A percentile compares a stretch with the other conserved stretches of the same genome.
Conservation (phyloP, 2,329 filamentous ascomycete species). For the Trichoderma sp. region DNA sequence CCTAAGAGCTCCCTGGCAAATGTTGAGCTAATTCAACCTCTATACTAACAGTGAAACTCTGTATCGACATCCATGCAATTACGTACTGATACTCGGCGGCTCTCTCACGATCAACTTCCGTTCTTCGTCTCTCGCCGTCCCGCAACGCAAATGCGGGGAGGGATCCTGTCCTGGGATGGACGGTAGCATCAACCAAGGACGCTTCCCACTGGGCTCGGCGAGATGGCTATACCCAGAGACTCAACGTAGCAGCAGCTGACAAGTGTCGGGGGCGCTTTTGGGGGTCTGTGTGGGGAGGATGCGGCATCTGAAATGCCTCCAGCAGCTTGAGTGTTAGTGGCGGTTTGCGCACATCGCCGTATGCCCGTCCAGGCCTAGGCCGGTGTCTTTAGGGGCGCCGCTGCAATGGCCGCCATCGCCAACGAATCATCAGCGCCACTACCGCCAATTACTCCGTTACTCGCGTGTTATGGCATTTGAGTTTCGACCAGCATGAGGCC, state of each 20-base stretch:
- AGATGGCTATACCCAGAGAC: constrained; percentile 10
- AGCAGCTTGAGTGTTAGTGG: neutral
- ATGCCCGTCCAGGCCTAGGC: constrained; percentile 7
- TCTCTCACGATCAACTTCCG: neutral
- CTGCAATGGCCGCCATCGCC: constrained; percentile 25
- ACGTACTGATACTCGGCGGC: neutral
- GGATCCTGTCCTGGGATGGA: constrained; percentile 16
- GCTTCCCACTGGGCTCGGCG: constrained; percentile 20
- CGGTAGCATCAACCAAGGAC: constrained; percentile 22
- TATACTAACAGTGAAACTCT: neutral
- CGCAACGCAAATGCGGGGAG: constrained; percentile 27
- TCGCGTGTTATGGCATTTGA: neutral
- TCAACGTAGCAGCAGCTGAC: constrained; percentile 28
- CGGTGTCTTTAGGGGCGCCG: constrained; percentile 13
- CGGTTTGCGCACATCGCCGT: constrained; percentile 9
- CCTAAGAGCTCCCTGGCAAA: neutral
- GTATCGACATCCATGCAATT: neutral
- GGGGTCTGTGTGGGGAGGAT: constrained; percentile 21
- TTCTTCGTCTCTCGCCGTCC: constrained; percentile 16
- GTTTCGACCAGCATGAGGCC: neutral
- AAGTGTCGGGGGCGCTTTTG: constrained; percentile 5
- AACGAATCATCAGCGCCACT: constrained; percentile 25
- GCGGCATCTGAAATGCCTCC: constrained; percentile 22
- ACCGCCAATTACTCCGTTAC: constrained; percentile 12
- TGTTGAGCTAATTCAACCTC: neutral